Conservation (phyloP, 2,329 filamentous ascomycete species). For the Furcasterigmium sp. region DNA sequence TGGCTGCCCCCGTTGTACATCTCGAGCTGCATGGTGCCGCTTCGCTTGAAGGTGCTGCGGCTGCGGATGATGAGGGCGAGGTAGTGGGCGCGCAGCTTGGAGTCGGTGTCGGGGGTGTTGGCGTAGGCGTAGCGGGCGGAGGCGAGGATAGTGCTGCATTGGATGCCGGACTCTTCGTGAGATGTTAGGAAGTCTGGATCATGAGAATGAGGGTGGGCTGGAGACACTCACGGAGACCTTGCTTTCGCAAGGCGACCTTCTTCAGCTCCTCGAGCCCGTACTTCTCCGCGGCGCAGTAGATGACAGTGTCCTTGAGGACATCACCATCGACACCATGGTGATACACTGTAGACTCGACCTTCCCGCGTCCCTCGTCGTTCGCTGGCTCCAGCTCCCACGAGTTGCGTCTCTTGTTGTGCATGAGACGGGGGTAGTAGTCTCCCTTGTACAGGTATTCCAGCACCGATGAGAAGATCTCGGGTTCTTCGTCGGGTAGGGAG, state of each 20-base stretch:
- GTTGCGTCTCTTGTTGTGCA: conserved; percentile 76
- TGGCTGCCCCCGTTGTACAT: conserved; percentile 81
- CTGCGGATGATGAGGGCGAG: conserved; percentile 88
- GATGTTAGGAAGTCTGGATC: background rate
- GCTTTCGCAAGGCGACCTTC: conserved; percentile 78
- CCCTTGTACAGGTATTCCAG: conserved; percentile 93
- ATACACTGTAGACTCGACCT: conserved; percentile 62
- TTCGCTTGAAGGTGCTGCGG: conserved; percentile 83
- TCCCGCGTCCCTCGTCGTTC: conserved; percentile 35
- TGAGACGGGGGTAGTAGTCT: conserved; percentile 80
- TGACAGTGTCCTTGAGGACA: conserved; percentile 81
- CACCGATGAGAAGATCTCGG: conserved; percentile 84
- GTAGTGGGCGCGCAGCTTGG: conserved; percentile 86
- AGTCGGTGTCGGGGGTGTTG: conserved; percentile 84
- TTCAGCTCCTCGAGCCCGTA: conserved; percentile 83
- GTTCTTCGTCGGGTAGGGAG: conserved; percentile 76
- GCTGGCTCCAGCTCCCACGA: conserved; percentile 75
- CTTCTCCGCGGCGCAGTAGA: conserved; percentile 84
- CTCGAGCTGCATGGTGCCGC: conserved; percentile 91
- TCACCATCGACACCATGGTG: conserved; percentile 59
- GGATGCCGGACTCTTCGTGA: conserved; percentile 63
- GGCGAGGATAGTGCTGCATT: conserved; percentile 77
- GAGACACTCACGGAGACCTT: conserved; percentile 64
- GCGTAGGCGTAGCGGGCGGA: conserved; percentile 88
- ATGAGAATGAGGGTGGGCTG: background rate